These are phyloP conservation scores for Musa itinerans DNA, from an alignment of 176 grass and related monocot genomes.

Conservation along the genomic window DNA sequence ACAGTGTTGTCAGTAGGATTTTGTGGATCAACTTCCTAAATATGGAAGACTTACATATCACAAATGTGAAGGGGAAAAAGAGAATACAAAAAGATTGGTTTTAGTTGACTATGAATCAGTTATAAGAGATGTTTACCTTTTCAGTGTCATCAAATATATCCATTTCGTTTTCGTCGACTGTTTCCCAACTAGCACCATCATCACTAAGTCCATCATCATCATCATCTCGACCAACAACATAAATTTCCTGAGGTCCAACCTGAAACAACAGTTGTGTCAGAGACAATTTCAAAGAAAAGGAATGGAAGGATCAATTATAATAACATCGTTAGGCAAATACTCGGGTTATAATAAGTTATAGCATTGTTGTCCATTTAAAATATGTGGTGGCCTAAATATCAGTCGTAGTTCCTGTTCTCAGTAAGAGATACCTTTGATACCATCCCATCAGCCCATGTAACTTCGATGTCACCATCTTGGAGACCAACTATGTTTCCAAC, in stretches of 20 bases:
- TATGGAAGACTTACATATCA: slow-evolving; percentile 10
- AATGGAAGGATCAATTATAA: not conserved
- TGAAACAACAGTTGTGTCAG: slow-evolving; percentile 30
- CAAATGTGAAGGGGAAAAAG: slow-evolving; percentile 1
- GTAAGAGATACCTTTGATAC: slow-evolving; percentile 50
- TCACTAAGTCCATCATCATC: slow-evolving; percentile 37
- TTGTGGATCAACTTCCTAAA: slow-evolving; percentile 32
- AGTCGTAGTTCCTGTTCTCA: too few relatives aligned
- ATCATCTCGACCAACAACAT: slow-evolving; percentile 87
- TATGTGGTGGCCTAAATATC: too few relatives aligned
- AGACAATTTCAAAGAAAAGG: not conserved
- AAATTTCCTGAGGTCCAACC: slow-evolving; percentile 90
- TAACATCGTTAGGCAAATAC: not conserved
- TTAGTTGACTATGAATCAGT: not conserved
- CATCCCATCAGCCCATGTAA: slow-evolving; percentile 59
- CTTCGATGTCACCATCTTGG: slow-evolving; percentile 61
- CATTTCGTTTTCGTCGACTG: slow-evolving; percentile 83
- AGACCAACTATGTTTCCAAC: slow-evolving; percentile 65
- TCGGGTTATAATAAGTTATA: too few relatives aligned
- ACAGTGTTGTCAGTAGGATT: slow-evolving; percentile 21
- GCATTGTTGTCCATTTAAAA: too few relatives aligned
- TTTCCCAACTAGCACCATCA: slow-evolving; percentile 91
- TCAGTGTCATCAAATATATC: slow-evolving; percentile 42
- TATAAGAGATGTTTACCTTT: slow-evolving; percentile 42
- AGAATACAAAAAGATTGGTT: slow-evolving; percentile 2